These are phyloP conservation scores for Penicillium waksmanii DNA, from an alignment of 495 filamentous ascomycete genomes.

Conservation along the genomic window DNA sequence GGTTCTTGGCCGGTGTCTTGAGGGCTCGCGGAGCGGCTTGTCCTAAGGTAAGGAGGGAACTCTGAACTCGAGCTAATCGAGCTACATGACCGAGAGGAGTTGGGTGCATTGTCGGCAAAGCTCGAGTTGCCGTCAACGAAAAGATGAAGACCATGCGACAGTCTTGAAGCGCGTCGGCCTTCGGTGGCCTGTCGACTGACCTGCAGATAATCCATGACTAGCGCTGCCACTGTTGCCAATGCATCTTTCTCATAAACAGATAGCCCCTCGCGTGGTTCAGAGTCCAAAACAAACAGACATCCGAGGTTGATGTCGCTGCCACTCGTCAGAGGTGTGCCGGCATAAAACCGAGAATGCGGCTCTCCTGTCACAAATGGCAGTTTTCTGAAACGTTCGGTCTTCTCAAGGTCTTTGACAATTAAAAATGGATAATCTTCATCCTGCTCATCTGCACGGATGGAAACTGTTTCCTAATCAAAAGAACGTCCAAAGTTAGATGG, in stretches of 20 bases:
- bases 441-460: conserved; percentile 48
- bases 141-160: conserved; percentile 55
- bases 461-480: too few relatives aligned
- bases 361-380: conserved; percentile 33
- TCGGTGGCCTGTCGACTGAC: conserved; percentile 50
- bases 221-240: conserved; percentile 47
- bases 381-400: conserved; percentile 30
- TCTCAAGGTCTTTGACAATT: conserved; percentile 25
- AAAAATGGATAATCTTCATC: conserved; percentile 36
- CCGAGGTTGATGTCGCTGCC: conserved; percentile 27
- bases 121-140: conserved; percentile 52
- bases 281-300: conserved; percentile 29
- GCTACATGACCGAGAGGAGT: too few relatives aligned
- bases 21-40: too few relatives aligned
- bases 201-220: conserved; percentile 62
- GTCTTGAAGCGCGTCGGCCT: conserved; percentile 49
- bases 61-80: too few relatives aligned
- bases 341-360: conserved; percentile 32
- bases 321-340: conserved; percentile 30
- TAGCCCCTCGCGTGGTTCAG: conserved; percentile 23
- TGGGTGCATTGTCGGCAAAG: background rate
- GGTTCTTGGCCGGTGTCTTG: too few relatives aligned
- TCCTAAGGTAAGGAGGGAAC: too few relatives aligned
- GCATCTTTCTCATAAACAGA: conserved; percentile 24
- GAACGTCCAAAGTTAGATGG: too few relatives aligned